These are phyloP conservation scores for Amylocystis lapponica DNA, from an alignment of 768 basidiomycete species.

Conservation along the genomic window DNA sequence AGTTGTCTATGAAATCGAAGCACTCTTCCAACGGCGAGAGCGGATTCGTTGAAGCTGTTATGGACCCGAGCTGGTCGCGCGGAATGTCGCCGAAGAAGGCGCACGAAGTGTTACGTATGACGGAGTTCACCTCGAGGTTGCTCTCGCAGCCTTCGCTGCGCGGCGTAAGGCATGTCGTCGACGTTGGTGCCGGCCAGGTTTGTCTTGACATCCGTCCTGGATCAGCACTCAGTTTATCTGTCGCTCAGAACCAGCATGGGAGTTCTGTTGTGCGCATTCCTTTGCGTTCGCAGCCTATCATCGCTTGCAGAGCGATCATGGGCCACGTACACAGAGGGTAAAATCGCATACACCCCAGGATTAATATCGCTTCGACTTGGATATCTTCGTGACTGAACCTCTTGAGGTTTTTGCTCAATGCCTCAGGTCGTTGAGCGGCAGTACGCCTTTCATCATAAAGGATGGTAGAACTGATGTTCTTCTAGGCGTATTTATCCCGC, in stretches of 20 bases:
- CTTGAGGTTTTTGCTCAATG: no score
- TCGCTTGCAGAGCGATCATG: no score
- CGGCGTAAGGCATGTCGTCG: constrained; percentile 44
- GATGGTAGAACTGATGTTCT: no score
- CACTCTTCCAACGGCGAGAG: not conserved
- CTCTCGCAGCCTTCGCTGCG: constrained; percentile 21
- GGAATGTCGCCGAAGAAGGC: constrained; percentile 76
- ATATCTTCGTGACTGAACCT: no score
- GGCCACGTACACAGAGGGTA: no score
- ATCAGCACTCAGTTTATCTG: not conserved
- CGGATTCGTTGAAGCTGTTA: not conserved
- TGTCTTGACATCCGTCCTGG: constrained; percentile 1
- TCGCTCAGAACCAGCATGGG: no score
- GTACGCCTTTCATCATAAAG: no score
- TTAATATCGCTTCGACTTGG: no score
- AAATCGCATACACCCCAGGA: no score
- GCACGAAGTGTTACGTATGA: constrained; percentile 68
- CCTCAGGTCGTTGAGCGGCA: no score
- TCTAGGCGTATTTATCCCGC: constrained; percentile 61
- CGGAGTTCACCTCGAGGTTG: constrained; percentile 41
- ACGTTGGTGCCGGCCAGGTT: constrained; percentile 72
- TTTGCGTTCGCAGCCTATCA: no score
- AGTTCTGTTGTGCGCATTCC: no score
- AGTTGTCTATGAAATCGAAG: not conserved
- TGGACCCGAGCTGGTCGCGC: constrained; percentile 4